Evolutionary conservation across 1,284 basidiomycete genomes (phyloP).

Genomic region (Ganoderma resinaceum): DNA sequence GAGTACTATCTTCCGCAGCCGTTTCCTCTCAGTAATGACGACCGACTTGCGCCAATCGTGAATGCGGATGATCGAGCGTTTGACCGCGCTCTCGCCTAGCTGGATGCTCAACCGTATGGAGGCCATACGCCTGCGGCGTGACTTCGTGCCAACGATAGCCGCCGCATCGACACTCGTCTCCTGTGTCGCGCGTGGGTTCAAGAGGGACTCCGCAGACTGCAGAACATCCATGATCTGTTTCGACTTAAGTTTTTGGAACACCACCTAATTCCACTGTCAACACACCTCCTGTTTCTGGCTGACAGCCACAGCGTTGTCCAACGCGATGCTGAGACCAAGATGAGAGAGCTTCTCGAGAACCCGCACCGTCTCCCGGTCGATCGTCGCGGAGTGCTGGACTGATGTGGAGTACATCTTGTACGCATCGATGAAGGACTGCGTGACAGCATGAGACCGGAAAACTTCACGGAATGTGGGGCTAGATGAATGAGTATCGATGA

Average conservation of each 20-base stretch:
- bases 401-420: constrained; percentile 62
- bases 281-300: constrained; percentile 73
- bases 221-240: constrained; percentile 64
- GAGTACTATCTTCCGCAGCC: constrained; percentile 71
- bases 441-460: constrained; percentile 74
- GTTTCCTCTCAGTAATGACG: constrained; percentile 69
- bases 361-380: constrained; percentile 55
- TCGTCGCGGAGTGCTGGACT: constrained; percentile 44
- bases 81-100: constrained; percentile 64
- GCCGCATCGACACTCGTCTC: constrained; percentile 59
- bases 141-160: constrained; percentile 55
- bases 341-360: constrained; percentile 74
- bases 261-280: background rate
- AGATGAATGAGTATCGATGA: constrained; percentile 69
- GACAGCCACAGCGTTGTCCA: constrained; percentile 64
- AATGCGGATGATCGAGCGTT: constrained; percentile 66
- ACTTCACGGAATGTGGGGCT: constrained; percentile 70
- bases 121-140: constrained; percentile 57
- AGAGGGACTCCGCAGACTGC: constrained; percentile 57
- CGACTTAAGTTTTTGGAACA: constrained; percentile 8
- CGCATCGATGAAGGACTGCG: constrained; percentile 68
- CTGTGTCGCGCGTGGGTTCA: constrained; percentile 54
- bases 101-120: constrained; percentile 66
- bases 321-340: constrained; percentile 67
- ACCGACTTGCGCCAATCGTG: constrained; percentile 77